A percentile compares a stretch with the other conserved stretches of the same genome.
phyloP scores from a whole-genome alignment of 495 filamentous ascomycete species.

The Penicillium nucicola region DNA sequence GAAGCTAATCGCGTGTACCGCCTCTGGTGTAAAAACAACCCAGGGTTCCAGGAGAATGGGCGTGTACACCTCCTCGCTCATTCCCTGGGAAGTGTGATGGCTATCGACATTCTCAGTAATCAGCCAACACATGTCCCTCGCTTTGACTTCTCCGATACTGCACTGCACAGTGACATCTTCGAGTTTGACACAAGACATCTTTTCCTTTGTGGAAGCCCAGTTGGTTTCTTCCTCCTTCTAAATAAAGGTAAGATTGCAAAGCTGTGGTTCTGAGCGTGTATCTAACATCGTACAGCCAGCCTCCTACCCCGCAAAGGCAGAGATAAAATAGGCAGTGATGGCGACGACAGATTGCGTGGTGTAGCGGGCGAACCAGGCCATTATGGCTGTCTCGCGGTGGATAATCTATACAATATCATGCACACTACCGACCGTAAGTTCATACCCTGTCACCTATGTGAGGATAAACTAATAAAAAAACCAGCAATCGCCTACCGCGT shows the following conservation, averaged over 20 bases:
- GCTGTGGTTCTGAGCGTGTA: background rate
- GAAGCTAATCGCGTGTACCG: slow-evolving; percentile 94
- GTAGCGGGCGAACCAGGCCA: slow-evolving; percentile 72
- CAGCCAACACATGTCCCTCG: slow-evolving; percentile 71
- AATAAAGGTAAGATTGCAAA: slow-evolving; percentile 56
- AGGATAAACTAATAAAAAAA: too few relatives aligned
- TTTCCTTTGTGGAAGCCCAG: slow-evolving; percentile 90
- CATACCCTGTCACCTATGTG: too few relatives aligned
- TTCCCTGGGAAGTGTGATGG: slow-evolving; percentile 91
- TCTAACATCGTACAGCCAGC: slow-evolving; percentile 42
- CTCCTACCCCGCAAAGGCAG: slow-evolving; percentile 76
- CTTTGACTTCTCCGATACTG: slow-evolving; percentile 49
- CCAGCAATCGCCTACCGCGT: slow-evolving; percentile 81
- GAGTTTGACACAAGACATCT: slow-evolving; percentile 88
- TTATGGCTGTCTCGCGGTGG: slow-evolving; percentile 88
- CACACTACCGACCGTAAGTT: slow-evolving; percentile 55
- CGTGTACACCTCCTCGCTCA: slow-evolving; percentile 92
- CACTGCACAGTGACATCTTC: slow-evolving; percentile 61
- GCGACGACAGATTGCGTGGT: slow-evolving; percentile 57
- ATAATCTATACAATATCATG: slow-evolving; percentile 96
- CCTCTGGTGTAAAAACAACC: slow-evolving; percentile 91
- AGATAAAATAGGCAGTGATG: slow-evolving; percentile 69
- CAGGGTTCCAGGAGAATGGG: slow-evolving; percentile 73
- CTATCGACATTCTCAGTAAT: slow-evolving; percentile 81
- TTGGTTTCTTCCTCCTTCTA: slow-evolving; percentile 87